phyloP scores from a whole-genome alignment of 768 basidiomycete genomes.

The Boletus insuetus region DNA sequence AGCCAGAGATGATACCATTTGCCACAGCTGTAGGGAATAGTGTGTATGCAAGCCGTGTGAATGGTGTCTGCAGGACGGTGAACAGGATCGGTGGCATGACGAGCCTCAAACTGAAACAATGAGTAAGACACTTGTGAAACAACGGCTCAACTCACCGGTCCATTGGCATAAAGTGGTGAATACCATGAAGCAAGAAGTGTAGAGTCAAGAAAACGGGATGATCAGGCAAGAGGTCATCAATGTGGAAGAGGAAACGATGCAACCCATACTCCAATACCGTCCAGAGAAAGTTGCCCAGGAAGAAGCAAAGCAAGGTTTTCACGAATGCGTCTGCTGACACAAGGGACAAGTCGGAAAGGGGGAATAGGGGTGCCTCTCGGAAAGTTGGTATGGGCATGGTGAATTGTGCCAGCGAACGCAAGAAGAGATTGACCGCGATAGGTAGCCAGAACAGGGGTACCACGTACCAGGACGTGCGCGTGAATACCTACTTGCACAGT shows the following conservation, averaged over 20 bases:
- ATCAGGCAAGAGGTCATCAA: slow-evolving; percentile 88
- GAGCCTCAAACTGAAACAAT: slow-evolving; percentile 63
- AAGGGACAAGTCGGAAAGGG: slow-evolving; percentile 44
- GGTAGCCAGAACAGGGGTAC: slow-evolving; percentile 92
- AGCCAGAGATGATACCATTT: slow-evolving; percentile 88
- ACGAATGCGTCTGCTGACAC: slow-evolving; percentile 51
- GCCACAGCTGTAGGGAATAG: slow-evolving; percentile 84
- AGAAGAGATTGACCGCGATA: slow-evolving; percentile 74
- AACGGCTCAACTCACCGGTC: slow-evolving; percentile 56
- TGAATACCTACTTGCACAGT: slow-evolving; percentile 54
- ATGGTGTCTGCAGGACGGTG: slow-evolving; percentile 70
- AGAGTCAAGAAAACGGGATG: slow-evolving; percentile 71
- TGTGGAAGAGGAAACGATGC: slow-evolving; percentile 97
- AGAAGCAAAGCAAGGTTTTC: slow-evolving; percentile 67
- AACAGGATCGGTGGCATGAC: slow-evolving; percentile 97
- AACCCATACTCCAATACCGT: slow-evolving; percentile 89
- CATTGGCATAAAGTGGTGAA: slow-evolving; percentile 98
- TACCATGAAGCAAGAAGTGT: slow-evolving; percentile 92
- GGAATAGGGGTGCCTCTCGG: slow-evolving; percentile 52
- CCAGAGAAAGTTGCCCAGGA: slow-evolving; percentile 88
- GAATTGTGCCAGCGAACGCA: slow-evolving; percentile 83
- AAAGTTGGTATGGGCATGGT: slow-evolving; percentile 66
- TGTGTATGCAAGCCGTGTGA: slow-evolving; percentile 78
- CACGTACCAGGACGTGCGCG: slow-evolving; percentile 90
- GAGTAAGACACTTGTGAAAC: background rate